Evolutionary conservation across 2,329 filamentous ascomycete genomes (phyloP).

Genomic region (Pseudocercospora crystallina): DNA sequence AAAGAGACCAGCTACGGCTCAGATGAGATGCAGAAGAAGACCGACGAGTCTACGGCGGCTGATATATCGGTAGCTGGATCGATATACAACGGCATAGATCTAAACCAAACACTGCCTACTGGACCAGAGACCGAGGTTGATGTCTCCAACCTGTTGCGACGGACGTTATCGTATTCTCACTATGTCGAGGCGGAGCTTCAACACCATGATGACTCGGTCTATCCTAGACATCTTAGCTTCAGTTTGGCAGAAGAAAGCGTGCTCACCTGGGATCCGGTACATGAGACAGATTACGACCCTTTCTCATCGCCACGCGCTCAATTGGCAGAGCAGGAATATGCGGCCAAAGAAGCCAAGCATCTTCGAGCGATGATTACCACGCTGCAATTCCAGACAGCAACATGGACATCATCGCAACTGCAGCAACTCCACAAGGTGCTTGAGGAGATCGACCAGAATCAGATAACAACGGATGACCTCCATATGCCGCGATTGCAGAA

Average conservation of each 20-base stretch:
- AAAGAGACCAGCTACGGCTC: slow-evolving; percentile 8
- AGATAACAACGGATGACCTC: slow-evolving; percentile 63
- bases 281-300: slow-evolving; percentile 36
- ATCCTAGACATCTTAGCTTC: slow-evolving; percentile 73
- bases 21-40: slow-evolving; percentile 7
- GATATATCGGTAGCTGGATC: slow-evolving; percentile 59
- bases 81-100: slow-evolving; percentile 58
- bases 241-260: slow-evolving; percentile 74
- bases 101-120: slow-evolving; percentile 55
- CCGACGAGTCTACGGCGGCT: slow-evolving; percentile 9
- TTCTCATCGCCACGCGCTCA: slow-evolving; percentile 23
- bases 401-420: slow-evolving; percentile 64
- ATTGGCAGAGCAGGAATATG: slow-evolving; percentile 29
- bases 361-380: slow-evolving; percentile 55
- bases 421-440: slow-evolving; percentile 55
- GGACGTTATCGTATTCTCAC: slow-evolving; percentile 55
- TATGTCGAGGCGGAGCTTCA: slow-evolving; percentile 21
- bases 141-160: slow-evolving; percentile 54
- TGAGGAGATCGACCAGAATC: slow-evolving; percentile 60
- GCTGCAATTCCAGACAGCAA: slow-evolving; percentile 37
- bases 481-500: slow-evolving; percentile 71
- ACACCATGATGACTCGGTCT: slow-evolving; percentile 53
- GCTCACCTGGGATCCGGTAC: slow-evolving; percentile 56
- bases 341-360: slow-evolving; percentile 56
- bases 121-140: slow-evolving; percentile 49